Base-by-base conservation (phyloP, 305 asterid genomes). In the Fraxinus greggii region DNA sequence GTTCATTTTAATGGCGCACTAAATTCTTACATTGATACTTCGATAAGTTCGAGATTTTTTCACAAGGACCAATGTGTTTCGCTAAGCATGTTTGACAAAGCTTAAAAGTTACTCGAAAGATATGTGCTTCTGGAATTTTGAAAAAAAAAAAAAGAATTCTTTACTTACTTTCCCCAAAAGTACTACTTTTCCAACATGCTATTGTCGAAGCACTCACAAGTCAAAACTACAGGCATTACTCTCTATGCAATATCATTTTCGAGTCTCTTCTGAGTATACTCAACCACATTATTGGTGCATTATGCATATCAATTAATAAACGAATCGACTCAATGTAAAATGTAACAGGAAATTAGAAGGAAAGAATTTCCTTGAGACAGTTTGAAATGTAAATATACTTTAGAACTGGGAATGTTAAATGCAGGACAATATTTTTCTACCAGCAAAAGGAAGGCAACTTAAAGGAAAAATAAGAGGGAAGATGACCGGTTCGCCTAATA, bases 401-500 rank as follows among this genome's bases (percentile, higher is more conserved):
- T 32, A 15, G 76, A 32, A 70, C 24, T 29, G 45, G 76, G 42
- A 70, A 31, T 70, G 26, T 32, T 33, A 29, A 31, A 17, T 70
- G 76, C 26, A 70, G 4, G 15, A 31, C 31, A 32, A 70, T 17
- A 32, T 32, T 29, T 31, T 70, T 32, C 92, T 88, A 92, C 95
- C 96, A 92, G 88, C 97, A 93, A 80, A 85, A 83, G 17, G 95
- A 91, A 76, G 95, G 95, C 90, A 89, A 72, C 82, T 92, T 94
- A 78, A 91, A 85, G 84, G 96, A 91, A 88, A 89, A 90, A 31
- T 89, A 90, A 13, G 91, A 89, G 1, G 99, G 97, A 79, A 94
- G 92, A 86, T 88, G 97, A 12, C 98, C 98, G 1, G 90, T 95
- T 86, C 97, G 88, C 83, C 97, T 88, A 75, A 95, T 93, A 81